Conservation (phyloP, 2,329 filamentous ascomycete genomes). For the Aspergillus fumigatiaffinis region DNA sequence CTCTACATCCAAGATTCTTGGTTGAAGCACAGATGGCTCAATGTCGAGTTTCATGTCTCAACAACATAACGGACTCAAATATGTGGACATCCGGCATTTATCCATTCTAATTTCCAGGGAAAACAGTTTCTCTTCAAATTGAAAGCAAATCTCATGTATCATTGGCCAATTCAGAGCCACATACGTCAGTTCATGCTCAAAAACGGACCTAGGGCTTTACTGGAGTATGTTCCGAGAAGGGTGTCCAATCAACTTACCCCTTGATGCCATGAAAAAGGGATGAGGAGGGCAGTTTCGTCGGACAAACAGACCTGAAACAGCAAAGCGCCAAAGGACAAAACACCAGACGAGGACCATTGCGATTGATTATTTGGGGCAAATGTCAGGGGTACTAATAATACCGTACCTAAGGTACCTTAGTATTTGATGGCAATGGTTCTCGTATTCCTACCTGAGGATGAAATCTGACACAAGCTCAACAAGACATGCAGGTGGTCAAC, state of each 20-base stretch:
- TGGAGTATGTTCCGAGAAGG: neutral
- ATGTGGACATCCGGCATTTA: neutral
- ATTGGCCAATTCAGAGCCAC: neutral
- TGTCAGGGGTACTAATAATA: neutral
- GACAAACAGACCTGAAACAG: conserved; percentile 14
- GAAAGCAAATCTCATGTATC: neutral
- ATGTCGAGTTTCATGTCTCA: neutral
- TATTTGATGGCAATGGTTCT: neutral
- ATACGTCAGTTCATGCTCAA: neutral
- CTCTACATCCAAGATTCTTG: neutral
- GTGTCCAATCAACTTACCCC: neutral
- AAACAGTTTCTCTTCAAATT: neutral
- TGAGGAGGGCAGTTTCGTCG: neutral
- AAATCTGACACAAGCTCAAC: neutral
- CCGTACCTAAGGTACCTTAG: neutral
- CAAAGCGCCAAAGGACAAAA: conserved; percentile 6
- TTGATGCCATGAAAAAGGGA: neutral
- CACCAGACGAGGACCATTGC: neutral
- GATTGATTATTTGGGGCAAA: too few relatives aligned
- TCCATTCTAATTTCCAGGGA: neutral
- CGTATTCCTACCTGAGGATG: neutral
- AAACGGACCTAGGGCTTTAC: neutral
- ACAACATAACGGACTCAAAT: neutral
- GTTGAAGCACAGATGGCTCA: neutral
- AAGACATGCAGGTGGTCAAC: neutral